A percentile compares a stretch with the other conserved stretches of the same genome.
Evolutionary conservation across 176 grass and related monocot genomes (phyloP).

Genomic region (Phragmites australis): DNA sequence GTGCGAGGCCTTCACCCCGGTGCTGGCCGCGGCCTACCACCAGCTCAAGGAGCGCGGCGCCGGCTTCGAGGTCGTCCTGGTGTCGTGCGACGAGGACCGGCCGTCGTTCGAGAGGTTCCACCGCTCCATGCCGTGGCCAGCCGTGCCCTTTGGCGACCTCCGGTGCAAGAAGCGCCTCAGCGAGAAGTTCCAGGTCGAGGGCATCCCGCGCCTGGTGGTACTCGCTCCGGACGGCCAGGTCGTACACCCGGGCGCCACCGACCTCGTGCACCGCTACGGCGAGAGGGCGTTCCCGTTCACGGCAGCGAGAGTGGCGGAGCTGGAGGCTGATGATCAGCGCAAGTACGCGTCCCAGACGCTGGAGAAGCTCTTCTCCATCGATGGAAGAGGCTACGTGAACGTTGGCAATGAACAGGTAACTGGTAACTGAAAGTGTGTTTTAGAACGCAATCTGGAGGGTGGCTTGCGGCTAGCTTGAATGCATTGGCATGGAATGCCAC

Average conservation of each 20-base stretch:
- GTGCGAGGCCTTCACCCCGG: slow-evolving; percentile 63
- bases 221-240: slow-evolving; percentile 33
- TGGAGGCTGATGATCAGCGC: slow-evolving; percentile 49
- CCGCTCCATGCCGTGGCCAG: slow-evolving; percentile 62
- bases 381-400: slow-evolving; percentile 52
- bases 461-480: neutral
- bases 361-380: slow-evolving; percentile 55
- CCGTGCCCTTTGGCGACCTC: slow-evolving; percentile 57
- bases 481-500: neutral
- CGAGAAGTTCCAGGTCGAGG: slow-evolving; percentile 58
- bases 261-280: slow-evolving; percentile 54
- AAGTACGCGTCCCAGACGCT: slow-evolving; percentile 69
- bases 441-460: neutral
- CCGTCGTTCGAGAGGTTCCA: slow-evolving; percentile 68
- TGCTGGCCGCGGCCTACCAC: slow-evolving; percentile 49
- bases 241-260: slow-evolving; percentile 38
- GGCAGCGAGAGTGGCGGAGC: slow-evolving; percentile 47
- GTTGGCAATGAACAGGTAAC: slow-evolving; percentile 36
- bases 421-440: neutral
- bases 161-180: slow-evolving; percentile 56
- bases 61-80: slow-evolving; percentile 60
- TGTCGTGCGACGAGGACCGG: slow-evolving; percentile 64
- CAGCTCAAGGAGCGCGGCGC: slow-evolving; percentile 31
- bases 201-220: slow-evolving; percentile 62
- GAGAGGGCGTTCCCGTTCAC: slow-evolving; percentile 64